A percentile compares a stretch with the other conserved stretches of the same genome.
phyloP scores from a whole-genome alignment of 805 yeast genomes.

The Wickerhamiella qilinensis region DNA sequence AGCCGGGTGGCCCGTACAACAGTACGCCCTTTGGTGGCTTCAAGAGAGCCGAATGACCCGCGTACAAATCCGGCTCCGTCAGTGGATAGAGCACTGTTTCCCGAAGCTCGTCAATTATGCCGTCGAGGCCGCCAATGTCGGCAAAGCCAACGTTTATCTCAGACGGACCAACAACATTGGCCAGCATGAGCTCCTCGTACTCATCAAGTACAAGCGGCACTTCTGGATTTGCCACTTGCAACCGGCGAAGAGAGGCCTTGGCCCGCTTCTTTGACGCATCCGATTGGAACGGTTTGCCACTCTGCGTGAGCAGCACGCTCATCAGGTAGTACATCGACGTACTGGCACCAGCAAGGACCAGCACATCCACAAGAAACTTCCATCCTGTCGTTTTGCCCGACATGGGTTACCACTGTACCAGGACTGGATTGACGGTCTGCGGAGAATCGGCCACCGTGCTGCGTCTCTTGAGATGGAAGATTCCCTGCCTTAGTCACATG shows the following conservation, averaged over 20 bases:
- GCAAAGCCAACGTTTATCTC: constrained; percentile 63
- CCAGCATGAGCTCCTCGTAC: constrained; percentile 65
- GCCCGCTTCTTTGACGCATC: constrained; percentile 49
- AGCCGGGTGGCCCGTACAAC: constrained; percentile 91
- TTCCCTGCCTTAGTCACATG: no score
- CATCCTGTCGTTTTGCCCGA: not conserved
- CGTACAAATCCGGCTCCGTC: constrained; percentile 32
- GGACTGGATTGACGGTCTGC: no score
- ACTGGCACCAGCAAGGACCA: constrained; percentile 44
- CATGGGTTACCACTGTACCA: no score
- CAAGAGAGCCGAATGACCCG: constrained; percentile 47
- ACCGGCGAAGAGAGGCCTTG: constrained; percentile 36
- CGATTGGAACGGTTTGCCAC: constrained; percentile 29
- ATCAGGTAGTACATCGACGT: constrained; percentile 53
- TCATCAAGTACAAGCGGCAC: constrained; percentile 38
- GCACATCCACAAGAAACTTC: constrained; percentile 26
- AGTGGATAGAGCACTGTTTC: constrained; percentile 84
- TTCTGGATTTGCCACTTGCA: constrained; percentile 44
- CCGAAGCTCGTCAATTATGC: constrained; percentile 64
- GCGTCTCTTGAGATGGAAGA: no score
- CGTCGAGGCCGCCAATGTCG: constrained; percentile 82
- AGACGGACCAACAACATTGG: constrained; percentile 66
- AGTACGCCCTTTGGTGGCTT: constrained; percentile 92
- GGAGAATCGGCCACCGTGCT: no score
- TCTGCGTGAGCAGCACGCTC: constrained; percentile 27